Evolutionary conservation across 495 filamentous ascomycete genomes (phyloP), one percentile per base, ranked within the genome.

Genomic region (Talaromyces stipitatus): DNA sequence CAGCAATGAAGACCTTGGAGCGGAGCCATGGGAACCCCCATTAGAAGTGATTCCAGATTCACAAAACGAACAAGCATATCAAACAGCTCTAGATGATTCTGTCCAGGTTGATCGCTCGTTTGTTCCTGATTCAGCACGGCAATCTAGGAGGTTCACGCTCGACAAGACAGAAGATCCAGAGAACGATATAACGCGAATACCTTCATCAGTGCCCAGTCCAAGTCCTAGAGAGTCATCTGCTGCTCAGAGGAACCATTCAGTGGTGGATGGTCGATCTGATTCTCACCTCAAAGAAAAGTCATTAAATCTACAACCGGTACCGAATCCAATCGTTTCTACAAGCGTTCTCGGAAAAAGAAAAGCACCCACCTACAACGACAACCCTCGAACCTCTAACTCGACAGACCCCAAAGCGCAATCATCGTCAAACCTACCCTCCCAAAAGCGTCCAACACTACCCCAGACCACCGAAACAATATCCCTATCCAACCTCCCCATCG

Each of bases 21-120:
- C 22, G 10, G 22, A 43, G 6, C 36, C 33, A 14, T 55, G 54
- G 54, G 54, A 45, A 5, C 45, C 54, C 9, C 54, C 54, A 7
- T 26, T 55, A 8, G 54, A 55, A 2, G 26, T 28, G 36, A 55
- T 55, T 18, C 54, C 77, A 53, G 72, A 78, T 59, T 70, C 75
- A n/a, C 66, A 66, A 36, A 61, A 63, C n/a, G 32, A 50, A 26
- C 9, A 26, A 48, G 45, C 46, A 2, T 14, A 55, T 28, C 18
- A 43, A 12, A 46, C 36, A 23, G 30, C n/a, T 28, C 10, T 28
- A 28, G 18, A 43, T 26, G 38, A 43, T 20, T 41, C 22, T 3
- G 11, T 33, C 41, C 33, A 60, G n/a, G 30, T 28, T 50, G 54
- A 56, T 38, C 55, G 60, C 51, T 30, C 41, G 23, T 58, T 43